Base-by-base conservation (phyloP, 805 yeast genomes). In the Kazachstania kunashirensis region DNA sequence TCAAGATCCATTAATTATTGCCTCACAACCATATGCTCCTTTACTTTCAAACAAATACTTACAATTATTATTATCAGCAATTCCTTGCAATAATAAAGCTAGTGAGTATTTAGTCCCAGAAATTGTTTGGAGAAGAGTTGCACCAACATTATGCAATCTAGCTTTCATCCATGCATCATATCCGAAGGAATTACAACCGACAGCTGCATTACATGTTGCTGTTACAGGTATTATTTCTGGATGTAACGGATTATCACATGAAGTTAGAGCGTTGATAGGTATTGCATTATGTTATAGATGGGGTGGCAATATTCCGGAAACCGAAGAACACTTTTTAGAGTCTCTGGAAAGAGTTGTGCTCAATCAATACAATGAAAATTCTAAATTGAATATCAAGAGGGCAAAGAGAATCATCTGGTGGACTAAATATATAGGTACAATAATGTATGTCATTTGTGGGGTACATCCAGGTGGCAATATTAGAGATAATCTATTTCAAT, bases 401-500 rank as follows among this genome's bases (percentile, higher is more conserved):
- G 56, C 66, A 42, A 71, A 68, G 37, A 61, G 68, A 35, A 61
- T 72, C 18, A 65, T 75, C 17, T 79, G 82, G 73, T 80, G 88
- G 88, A 78, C 84, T 2, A 68, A 73, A 49, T 78, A 75, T 47
- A 66, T 77, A 44, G 89, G 89, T 21, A 72, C 77, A 35, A 67
- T 80, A 44, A 78, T 80, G 84, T 79, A 75, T 55, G 80, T 80
- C 32, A 72, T 80, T 30, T 81, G 88, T 55, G 85, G 85, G 53
- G 79, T 81, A 36, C 82, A 77, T 53, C 89, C 89, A 8, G 86
- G 86, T 39, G 89, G 88, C 14, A 77, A 76, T 50, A 76, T 80
- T 17, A 67, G 82, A 46, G 80, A 75, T 19, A 75, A 76, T 18
- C 68, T 70, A 14, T 69, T 68, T 50, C 63, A 62, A 38, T 74